Conservation (phyloP, 305 asterid species). For the Vinca major region DNA sequence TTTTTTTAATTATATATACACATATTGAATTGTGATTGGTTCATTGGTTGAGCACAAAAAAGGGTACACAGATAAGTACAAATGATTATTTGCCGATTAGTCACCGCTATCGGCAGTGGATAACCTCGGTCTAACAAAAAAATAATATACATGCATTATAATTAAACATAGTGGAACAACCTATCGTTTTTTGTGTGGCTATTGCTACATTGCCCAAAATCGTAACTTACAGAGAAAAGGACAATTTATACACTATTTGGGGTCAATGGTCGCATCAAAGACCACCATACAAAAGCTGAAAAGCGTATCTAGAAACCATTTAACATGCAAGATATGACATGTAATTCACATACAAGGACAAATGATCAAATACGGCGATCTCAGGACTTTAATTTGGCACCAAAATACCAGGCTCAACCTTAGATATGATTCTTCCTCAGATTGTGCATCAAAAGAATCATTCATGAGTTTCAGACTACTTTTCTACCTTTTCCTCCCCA, state of each 20-base stretch:
- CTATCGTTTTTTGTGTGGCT: too few relatives aligned
- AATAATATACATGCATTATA: too few relatives aligned
- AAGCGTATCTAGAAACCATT: neutral
- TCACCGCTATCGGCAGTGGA: too few relatives aligned
- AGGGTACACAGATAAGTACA: too few relatives aligned
- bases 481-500: neutral
- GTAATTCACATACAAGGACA: neutral
- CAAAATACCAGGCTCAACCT: neutral
- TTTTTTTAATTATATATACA: too few relatives aligned
- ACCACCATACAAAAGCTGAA: slow-evolving; percentile 2
- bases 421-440: neutral
- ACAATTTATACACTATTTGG: neutral
- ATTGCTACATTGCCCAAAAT: too few relatives aligned
- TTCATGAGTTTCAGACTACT: neutral
- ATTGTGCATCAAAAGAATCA: neutral
- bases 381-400: neutral
- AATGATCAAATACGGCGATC: neutral
- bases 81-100: too few relatives aligned
- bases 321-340: neutral
- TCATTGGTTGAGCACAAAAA: too few relatives aligned
- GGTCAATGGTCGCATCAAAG: neutral
- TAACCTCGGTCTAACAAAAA: too few relatives aligned
- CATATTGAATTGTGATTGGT: too few relatives aligned
- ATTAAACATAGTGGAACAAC: too few relatives aligned
- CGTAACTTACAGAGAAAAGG: too few relatives aligned